These are phyloP conservation scores for Schizosaccharomyces octosporus DNA, from an alignment of 805 yeast species.

Conservation along the genomic window DNA sequence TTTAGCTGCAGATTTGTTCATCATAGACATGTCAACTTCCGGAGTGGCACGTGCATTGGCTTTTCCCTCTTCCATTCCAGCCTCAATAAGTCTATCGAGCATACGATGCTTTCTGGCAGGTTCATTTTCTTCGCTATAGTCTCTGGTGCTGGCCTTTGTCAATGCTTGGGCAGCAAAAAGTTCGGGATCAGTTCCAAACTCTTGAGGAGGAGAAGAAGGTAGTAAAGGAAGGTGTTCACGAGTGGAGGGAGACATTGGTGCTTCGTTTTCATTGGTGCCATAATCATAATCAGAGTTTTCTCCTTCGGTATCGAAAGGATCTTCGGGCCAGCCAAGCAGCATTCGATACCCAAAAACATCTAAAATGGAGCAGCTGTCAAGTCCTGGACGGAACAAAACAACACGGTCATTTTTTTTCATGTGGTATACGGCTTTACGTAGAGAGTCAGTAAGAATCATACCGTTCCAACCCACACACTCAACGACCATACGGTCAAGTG, in stretches of 20 bases:
- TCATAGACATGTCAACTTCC: no score
- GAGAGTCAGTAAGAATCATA: background rate
- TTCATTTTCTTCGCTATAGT: no score
- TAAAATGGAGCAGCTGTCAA: background rate
- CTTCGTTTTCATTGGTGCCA: background rate
- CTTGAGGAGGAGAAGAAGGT: background rate
- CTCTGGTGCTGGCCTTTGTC: no score
- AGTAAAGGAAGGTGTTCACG: background rate
- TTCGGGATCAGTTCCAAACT: background rate
- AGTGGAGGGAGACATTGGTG: background rate
- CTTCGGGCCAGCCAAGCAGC: background rate
- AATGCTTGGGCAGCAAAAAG: background rate
- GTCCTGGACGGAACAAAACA: background rate
- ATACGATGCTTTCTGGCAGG: no score
- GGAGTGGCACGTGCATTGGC: no score
- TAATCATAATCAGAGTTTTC: background rate
- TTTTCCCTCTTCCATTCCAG: no score
- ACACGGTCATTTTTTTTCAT: background rate
- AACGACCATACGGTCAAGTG: background rate
- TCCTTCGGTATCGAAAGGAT: background rate
- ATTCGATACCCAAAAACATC: background rate
- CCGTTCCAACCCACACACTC: conserved; percentile 1
- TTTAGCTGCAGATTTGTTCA: no score
- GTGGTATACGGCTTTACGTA: background rate
- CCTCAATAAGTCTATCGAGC: no score